Evolutionary conservation across 2,329 filamentous ascomycete species (phyloP).

Genomic region (Thielaviopsis ethacetica): DNA sequence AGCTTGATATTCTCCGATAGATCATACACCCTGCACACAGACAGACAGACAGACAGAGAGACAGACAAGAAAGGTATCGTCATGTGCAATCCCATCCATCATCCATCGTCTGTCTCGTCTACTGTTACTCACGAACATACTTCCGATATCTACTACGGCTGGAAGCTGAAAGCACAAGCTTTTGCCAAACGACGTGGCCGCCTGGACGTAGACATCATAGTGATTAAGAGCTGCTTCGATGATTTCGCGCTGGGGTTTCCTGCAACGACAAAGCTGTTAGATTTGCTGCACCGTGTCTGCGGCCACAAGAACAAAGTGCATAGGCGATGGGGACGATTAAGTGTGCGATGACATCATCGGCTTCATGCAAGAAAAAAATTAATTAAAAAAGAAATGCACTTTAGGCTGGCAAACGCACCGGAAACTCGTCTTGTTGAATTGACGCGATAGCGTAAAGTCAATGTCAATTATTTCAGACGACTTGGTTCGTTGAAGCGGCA

Average conservation of each 20-base stretch:
- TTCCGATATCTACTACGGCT: conserved; percentile 72
- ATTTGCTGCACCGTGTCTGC: no score
- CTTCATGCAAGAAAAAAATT: not conserved
- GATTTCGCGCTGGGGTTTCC: conserved; percentile 75
- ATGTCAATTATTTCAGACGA: conserved; percentile 31
- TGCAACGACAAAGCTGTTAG: conserved; percentile 19
- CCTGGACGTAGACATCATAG: conserved; percentile 86
- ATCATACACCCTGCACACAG: not conserved
- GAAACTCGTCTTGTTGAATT: conserved; percentile 60
- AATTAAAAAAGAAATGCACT: not conserved
- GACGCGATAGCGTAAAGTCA: conserved; percentile 55
- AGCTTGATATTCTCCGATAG: not conserved
- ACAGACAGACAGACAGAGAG: not conserved
- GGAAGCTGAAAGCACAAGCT: conserved; percentile 87
- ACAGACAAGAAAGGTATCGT: no score
- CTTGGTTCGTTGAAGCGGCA: not conserved
- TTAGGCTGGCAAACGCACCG: conserved; percentile 30
- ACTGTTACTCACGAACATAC: conserved; percentile 31
- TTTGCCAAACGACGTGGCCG: conserved; percentile 81
- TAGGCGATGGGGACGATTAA: no score
- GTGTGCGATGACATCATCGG: not conserved
- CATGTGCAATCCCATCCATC: no score
- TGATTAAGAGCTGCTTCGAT: conserved; percentile 66
- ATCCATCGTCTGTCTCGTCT: not conserved
- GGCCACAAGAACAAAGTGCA: no score